A percentile compares a stretch with the other conserved stretches of the same genome.
Conservation (phyloP, 371 early-diverging fungal genomes). For the Mortierella sp. region DNA sequence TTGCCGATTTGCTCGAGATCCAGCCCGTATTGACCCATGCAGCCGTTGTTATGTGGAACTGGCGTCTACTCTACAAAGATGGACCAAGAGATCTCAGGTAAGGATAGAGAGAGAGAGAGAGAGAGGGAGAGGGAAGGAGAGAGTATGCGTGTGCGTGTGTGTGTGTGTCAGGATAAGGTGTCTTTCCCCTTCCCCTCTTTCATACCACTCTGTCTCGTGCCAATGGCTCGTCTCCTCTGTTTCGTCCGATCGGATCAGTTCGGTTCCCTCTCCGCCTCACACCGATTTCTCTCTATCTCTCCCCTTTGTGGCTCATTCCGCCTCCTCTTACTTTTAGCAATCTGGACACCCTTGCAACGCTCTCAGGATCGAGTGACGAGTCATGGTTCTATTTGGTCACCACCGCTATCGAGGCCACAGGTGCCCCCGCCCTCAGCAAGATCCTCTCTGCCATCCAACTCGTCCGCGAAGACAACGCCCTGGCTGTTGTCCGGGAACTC, state of each 20-base stretch:
- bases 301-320: not conserved
- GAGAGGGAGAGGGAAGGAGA: not conserved
- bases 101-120: constrained; percentile 2
- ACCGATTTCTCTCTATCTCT: not conserved
- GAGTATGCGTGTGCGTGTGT: too few relatives aligned
- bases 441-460: constrained; percentile 69
- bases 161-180: too few relatives aligned
- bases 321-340: constrained; percentile 66
- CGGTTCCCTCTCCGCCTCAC: not conserved
- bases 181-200: not conserved
- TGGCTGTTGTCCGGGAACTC: constrained; percentile 62
- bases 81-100: constrained; percentile 79
- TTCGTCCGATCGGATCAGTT: not conserved
- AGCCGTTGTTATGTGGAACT: constrained; percentile 92
- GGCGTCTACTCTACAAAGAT: constrained; percentile 78
- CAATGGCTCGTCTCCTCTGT: too few relatives aligned
- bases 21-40: constrained; percentile 92
- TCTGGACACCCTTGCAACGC: constrained; percentile 82
- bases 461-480: constrained; percentile 63
- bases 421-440: constrained; percentile 80
- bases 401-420: constrained; percentile 88
- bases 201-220: not conserved
- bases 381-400: constrained; percentile 97
- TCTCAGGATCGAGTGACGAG: constrained; percentile 93
- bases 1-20: constrained; percentile 84